Percentiles rank a stretch among this genome's conserved stretches.
phyloP scores from a whole-genome alignment of 495 filamentous ascomycete genomes.

The Xylaria telfairii region DNA sequence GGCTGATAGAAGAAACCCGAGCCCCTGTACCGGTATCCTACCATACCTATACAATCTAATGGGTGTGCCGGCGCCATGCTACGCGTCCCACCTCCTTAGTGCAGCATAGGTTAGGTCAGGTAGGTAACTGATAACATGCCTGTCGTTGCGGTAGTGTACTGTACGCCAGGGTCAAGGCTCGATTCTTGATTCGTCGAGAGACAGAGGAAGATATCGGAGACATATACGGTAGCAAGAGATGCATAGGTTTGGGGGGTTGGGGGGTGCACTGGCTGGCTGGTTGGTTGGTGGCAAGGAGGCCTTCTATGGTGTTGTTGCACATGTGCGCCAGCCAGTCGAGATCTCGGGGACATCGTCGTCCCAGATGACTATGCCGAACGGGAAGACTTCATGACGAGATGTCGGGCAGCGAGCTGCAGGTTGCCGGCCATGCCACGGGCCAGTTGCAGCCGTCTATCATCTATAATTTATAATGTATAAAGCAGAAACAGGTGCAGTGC shows the following conservation, averaged over 20 bases:
- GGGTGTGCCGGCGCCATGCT: background rate
- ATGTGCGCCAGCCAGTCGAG: background rate
- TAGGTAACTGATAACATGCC: background rate
- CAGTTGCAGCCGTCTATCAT: background rate
- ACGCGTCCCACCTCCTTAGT: background rate
- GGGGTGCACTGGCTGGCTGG: too few species aligned
- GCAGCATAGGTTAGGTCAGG: background rate
- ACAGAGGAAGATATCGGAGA: conserved; percentile 15
- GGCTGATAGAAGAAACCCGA: background rate
- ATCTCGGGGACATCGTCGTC: background rate
- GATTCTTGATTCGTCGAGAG: background rate
- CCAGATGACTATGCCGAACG: background rate
- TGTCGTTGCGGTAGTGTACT: background rate
- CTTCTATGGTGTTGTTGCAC: background rate
- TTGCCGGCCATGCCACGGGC: background rate
- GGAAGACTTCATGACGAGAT: conserved; percentile 7
- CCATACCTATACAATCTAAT: too few species aligned
- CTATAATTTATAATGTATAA: conserved; percentile 7
- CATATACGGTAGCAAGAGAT: too few species aligned
- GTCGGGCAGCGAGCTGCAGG: conserved; percentile 8
- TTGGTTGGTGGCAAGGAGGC: background rate
- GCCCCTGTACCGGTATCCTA: conserved; percentile 4
- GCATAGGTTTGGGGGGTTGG: too few species aligned
- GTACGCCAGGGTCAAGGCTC: conserved; percentile 4
- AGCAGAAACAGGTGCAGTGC: conserved; percentile 10